A percentile compares a stretch with the other conserved stretches of the same genome.
These are phyloP conservation scores for Zalerion maritima DNA, from an alignment of 495 filamentous ascomycete genomes.

Conservation along the genomic window DNA sequence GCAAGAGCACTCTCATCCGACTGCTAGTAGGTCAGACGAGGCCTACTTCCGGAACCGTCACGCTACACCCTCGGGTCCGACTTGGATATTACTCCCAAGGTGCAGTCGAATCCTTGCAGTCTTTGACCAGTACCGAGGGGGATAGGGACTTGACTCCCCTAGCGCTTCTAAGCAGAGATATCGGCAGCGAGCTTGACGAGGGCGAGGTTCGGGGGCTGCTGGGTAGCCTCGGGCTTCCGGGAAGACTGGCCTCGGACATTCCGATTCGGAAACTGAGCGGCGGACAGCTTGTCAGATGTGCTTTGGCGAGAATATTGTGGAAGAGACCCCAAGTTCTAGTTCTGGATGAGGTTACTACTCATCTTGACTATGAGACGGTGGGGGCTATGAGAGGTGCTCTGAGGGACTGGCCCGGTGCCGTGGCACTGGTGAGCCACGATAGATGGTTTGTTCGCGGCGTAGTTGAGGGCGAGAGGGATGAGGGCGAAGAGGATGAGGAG, in stretches of 20 bases:
- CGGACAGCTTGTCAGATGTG: conserved; percentile 65
- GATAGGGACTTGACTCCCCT: conserved; percentile 46
- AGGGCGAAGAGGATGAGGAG: conserved; percentile 33
- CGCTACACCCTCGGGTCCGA: conserved; percentile 48
- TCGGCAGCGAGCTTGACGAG: conserved; percentile 37
- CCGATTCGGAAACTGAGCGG: conserved; percentile 55
- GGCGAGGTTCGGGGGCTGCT: conserved; percentile 47
- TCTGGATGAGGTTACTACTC: conserved; percentile 76
- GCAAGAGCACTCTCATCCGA: conserved; percentile 56
- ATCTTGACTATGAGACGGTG: conserved; percentile 67
- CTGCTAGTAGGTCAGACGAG: conserved; percentile 34
- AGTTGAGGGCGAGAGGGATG: conserved; percentile 48
- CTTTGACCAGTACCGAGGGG: conserved; percentile 19
- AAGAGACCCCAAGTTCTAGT: conserved; percentile 55
- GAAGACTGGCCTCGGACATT: conserved; percentile 51
- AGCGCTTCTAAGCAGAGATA: conserved; percentile 34
- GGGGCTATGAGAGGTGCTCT: conserved; percentile 51
- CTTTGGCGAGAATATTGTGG: conserved; percentile 54
- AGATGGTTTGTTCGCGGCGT: conserved; percentile 57
- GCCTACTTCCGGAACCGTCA: conserved; percentile 38
- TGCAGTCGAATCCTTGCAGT: conserved; percentile 51
- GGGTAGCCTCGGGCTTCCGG: conserved; percentile 48
- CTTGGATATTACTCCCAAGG: conserved; percentile 69
- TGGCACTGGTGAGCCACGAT: conserved; percentile 64
- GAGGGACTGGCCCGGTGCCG: conserved; percentile 50